Evolutionary conservation across 768 basidiomycete genomes (phyloP).

Genomic region (Lentinula sp.): DNA sequence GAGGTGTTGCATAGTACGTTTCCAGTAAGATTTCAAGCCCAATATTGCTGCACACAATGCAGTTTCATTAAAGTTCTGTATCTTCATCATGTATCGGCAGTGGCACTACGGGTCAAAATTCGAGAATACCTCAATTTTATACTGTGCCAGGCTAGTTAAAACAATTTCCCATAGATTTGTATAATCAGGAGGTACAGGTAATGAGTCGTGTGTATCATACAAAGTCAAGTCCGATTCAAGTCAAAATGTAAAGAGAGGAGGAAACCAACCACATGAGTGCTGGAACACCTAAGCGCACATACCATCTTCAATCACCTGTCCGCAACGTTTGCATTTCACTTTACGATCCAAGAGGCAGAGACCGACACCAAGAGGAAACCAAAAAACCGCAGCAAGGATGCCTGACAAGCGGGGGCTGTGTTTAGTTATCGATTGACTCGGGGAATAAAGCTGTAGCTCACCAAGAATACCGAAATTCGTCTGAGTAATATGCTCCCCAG

Average conservation of each 20-base stretch:
- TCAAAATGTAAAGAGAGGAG: not conserved
- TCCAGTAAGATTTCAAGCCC: not conserved
- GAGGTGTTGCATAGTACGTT: not conserved
- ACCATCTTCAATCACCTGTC: conserved; percentile 35
- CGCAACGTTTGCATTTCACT: conserved; percentile 56
- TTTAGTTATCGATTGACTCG: not conserved
- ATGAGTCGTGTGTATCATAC: not conserved
- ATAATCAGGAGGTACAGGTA: not conserved
- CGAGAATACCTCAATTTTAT: not conserved
- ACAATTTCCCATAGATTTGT: no score
- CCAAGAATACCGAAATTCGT: conserved; percentile 70
- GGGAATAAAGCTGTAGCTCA: conserved; percentile 22
- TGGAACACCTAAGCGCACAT: conserved; percentile 21
- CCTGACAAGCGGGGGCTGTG: conserved; percentile 31
- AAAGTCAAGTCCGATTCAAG: not conserved
- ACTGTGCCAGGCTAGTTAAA: no score
- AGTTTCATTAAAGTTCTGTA: no score
- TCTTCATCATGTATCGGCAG: no score
- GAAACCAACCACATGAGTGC: not conserved
- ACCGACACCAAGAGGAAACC: conserved; percentile 82
- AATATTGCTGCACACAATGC: no score
- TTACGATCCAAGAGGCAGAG: conserved; percentile 71
- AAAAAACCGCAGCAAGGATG: conserved; percentile 74
- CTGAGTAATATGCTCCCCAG: conserved; percentile 58
- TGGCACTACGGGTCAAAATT: not conserved